A percentile compares a stretch with the other conserved stretches of the same genome.
Evolutionary conservation across 2,329 filamentous ascomycete species (phyloP).

Genomic region (Aspergillus neotritici): DNA sequence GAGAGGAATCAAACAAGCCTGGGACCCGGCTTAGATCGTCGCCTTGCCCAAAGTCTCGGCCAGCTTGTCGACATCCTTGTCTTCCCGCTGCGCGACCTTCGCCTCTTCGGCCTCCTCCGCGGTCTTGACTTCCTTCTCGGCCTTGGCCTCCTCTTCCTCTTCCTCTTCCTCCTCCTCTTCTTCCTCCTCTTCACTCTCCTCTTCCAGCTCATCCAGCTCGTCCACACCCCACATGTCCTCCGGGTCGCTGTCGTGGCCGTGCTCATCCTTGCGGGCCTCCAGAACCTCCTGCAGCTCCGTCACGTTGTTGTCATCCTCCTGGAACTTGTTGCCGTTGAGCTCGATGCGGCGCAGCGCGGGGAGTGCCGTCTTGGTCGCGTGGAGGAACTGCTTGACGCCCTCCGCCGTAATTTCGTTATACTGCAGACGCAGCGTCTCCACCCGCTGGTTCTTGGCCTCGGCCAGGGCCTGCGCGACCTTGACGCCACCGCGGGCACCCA

Average conservation of each 20-base stretch:
- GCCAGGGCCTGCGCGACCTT: constrained; percentile 67
- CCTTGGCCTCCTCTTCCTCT: constrained; percentile 52
- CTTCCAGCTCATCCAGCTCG: constrained; percentile 78
- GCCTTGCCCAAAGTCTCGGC: constrained; percentile 72
- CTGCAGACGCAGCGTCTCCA: constrained; percentile 77
- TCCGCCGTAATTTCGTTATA: constrained; percentile 88
- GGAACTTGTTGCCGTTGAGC: constrained; percentile 92
- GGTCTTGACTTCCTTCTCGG: constrained; percentile 65
- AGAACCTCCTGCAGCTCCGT: constrained; percentile 64
- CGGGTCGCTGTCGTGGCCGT: constrained; percentile 54
- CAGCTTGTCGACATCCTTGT: constrained; percentile 76
- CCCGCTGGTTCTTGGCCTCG: constrained; percentile 68
- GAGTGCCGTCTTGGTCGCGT: constrained; percentile 62
- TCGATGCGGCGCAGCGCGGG: constrained; percentile 79
- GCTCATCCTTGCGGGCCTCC: constrained; percentile 70
- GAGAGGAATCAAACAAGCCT: not conserved
- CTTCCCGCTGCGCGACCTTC: constrained; percentile 64
- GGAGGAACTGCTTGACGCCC: constrained; percentile 65
- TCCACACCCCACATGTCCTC: constrained; percentile 84
- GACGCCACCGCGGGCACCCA: constrained; percentile 70
- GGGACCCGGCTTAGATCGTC: constrained; percentile 19
- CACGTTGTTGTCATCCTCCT: constrained; percentile 73
- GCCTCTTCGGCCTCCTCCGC: constrained; percentile 51
- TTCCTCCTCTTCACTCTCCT: constrained; percentile 62
- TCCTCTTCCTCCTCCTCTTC: constrained; percentile 65